phyloP scores from a whole-genome alignment of 164 flowering plant genomes.

The Akebia trifoliata region DNA sequence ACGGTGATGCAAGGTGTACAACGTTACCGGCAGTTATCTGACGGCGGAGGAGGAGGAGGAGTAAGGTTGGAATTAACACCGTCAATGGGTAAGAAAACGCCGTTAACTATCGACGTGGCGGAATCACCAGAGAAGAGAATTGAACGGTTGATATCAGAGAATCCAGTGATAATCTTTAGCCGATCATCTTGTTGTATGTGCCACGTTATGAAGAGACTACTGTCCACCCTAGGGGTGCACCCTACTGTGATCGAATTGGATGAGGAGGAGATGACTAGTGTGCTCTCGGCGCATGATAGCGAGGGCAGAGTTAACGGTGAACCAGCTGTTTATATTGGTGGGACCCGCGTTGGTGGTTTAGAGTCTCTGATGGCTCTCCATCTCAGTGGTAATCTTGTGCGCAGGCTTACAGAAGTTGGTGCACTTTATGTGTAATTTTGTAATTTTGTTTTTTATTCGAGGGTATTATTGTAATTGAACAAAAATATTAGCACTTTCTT shows the following conservation, averaged over 20 bases:
- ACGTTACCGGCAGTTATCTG: background rate
- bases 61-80: conserved; percentile 42
- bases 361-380: conserved; percentile 70
- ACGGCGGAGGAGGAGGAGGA: too few relatives aligned
- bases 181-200: conserved; percentile 77
- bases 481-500: too few relatives aligned
- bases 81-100: conserved; percentile 13
- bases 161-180: conserved; percentile 70
- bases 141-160: conserved; percentile 64
- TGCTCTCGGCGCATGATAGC: conserved; percentile 31
- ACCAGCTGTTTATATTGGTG: conserved; percentile 67
- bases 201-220: conserved; percentile 71
- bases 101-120: conserved; percentile 54
- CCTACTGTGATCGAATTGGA: conserved; percentile 82
- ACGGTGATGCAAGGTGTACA: background rate
- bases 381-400: conserved; percentile 56
- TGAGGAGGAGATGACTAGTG: conserved; percentile 60
- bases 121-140: conserved; percentile 59
- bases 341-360: conserved; percentile 61
- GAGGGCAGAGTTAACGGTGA: conserved; percentile 17
- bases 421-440: conserved; percentile 36
- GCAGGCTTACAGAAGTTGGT: conserved; percentile 59
- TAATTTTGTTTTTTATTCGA: background rate
- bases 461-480: too few relatives aligned
- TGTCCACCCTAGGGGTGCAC: conserved; percentile 56